Base-by-base conservation (phyloP, 768 basidiomycete genomes). In the Dictyophora rubrovolvata region DNA sequence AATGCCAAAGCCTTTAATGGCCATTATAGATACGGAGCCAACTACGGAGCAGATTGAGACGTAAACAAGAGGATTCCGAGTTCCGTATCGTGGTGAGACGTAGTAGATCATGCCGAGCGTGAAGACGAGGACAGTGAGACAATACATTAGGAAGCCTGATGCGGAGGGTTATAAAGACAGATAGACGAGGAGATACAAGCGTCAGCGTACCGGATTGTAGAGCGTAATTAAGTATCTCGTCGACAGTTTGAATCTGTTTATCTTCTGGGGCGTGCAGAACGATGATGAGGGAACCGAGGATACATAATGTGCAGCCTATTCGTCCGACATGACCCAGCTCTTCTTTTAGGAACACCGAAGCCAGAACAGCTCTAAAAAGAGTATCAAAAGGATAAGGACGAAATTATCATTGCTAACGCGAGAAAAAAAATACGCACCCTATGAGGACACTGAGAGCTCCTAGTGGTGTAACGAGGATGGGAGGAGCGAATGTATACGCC, bases 11-110 rank as follows among this genome's bases (percentile, higher is more conserved):
- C 93, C 95, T 75, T 99, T 99, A 78, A 97, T 89, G 47, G 93
- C 88, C 96, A 99, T 98, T 73, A 98, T 84, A n/a, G 92, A 93
- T 48, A 99, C 84, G 33, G 91, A 93, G 11, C 96, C 96, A 48
- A 93, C 93, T 59, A 97, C 71, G 11, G 94, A 97, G 72, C 96
- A 98, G 67, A 99, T 95, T 23, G 93, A 93, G 63, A 98, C 81
- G 73, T 96, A 98, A 33, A 96, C 87, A 61, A 93, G 65, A 1
- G 96, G 96, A 63, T 87, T 93, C 58, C 83, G 80, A 49, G 86
- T 87, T 34, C 96, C 96, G 66, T 96, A 82, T 62, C 76, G 83
- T 8, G 96, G 96, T 1, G 82, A 87, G 61, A 96, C 78, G 22
- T 72, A 72, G 76, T 89, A 93, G 60, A 97, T 92, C 87, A 96